Base-by-base conservation (phyloP, 2,329 filamentous ascomycete genomes). In the Zasmidium citrigriseum region DNA sequence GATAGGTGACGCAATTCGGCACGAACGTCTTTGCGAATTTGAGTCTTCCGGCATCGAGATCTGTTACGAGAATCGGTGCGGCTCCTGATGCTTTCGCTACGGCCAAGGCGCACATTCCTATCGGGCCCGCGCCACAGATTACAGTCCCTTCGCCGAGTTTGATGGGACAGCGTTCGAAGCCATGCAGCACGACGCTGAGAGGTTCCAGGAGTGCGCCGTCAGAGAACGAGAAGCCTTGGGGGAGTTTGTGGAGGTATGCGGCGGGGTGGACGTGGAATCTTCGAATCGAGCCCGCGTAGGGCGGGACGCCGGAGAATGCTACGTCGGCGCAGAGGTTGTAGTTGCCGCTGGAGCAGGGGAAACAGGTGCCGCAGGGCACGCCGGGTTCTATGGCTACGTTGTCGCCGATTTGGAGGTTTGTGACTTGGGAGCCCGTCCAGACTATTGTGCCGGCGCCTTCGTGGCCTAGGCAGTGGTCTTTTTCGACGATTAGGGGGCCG, bases 281-380 rank as follows among this genome's bases (percentile, higher is more conserved):
- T 0, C 92, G 88, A 54, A 98, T 80, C 1, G 93, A 96, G 46
- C 93, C 93, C 73, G 96, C 86, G 73, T 89, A 86, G 2, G 93
- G 93, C 20, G 93, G 93, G 14, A 93, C 96, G 1, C 93, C 93
- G 20, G 92, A 92, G 73, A 98, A 98, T 25, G 78, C 80, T 88
- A 98, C 96, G 51, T 89, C 82, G 11, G 85, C 83, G 77, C 93
- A 98, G 21, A 97, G 86, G 76, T 97, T 96, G 80, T 97, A 97
- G 67, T 86, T 84, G 57, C 93, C 93, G 27, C 82, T 80, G 62
- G 90, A 88, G 80, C 93, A 97, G 68, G 85, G 81, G 57, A 59
- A 70, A 64, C 70, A 89, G 77, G 0, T 82, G 11, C 78, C 79
- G 66, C 87, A 90, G 0, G 87, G 84, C 1, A 88, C 83, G 20